Base-by-base conservation (phyloP, 495 filamentous ascomycete genomes). In the Glonium stellatum region DNA sequence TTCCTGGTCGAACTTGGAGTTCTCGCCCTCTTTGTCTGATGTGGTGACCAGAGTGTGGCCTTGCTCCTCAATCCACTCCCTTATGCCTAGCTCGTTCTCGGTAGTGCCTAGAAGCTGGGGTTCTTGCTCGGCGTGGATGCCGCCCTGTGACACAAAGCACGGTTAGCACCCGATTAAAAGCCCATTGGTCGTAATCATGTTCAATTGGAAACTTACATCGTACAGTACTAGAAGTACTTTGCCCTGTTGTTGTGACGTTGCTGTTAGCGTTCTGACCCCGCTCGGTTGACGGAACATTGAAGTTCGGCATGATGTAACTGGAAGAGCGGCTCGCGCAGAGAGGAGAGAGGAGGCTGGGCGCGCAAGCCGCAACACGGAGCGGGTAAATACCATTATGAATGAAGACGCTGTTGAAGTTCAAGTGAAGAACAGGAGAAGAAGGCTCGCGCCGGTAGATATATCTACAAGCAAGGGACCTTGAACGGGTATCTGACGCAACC, bases 11-110 rank as follows among this genome's bases (percentile, higher is more conserved):
- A 98, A 97, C 61, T 78, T 87, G 54, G 92, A 97, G 82, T 89
- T 83, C 77, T 88, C 86, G 59, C 92, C 89, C 64, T 95, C 93
- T 81, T 98, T 98, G 79, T 96, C 90, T 59, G 92, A 95, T 57
- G 93, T 98, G 66, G 92, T 98, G 59, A 98, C 86, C 54, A 98
- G 82, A 31, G 88, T 92, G 82, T 98, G 93, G 70, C 93, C 93
- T 72, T 91, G 82, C 52, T 89, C 88, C 78, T 97, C 93, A 63
- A 98, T 81, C 93, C 93, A 98, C 77, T 93, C 89, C 63, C 93
- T 83, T 70, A 98, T 75, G 54, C 93, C 93, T 57, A 98, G 88
- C 81, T 98, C 93, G 75, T 97, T 97, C 80, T 98, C 91, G 55
- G 88, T 96, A 46, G 92, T 95, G 68, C 93, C 93, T 58, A 98